Conservation (phyloP, 495 filamentous ascomycete species). For the Daldinia vernicosa region DNA sequence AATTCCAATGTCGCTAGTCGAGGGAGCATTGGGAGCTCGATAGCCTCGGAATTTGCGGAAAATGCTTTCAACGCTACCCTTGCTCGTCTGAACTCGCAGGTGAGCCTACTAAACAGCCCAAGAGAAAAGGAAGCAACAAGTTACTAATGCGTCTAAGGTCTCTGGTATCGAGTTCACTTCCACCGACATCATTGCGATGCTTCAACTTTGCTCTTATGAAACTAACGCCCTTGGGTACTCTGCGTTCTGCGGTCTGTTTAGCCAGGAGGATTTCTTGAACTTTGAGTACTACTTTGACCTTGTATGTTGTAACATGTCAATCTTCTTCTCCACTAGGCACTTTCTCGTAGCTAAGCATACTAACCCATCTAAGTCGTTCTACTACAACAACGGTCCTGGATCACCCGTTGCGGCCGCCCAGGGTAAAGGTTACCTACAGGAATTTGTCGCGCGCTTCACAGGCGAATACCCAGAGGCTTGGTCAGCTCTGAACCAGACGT, state of each 20-base stretch:
- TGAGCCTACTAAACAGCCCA: constrained; percentile 5
- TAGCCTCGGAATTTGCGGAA: constrained; percentile 35
- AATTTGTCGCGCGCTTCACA: constrained; percentile 65
- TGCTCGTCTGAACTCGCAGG: constrained; percentile 43
- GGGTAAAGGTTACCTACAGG: constrained; percentile 63
- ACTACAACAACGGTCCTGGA: constrained; percentile 49
- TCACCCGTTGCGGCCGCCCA: constrained; percentile 50
- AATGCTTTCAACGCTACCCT: constrained; percentile 42
- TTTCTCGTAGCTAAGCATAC: background rate
- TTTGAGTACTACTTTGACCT: constrained; percentile 45
- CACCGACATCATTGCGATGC: constrained; percentile 37
- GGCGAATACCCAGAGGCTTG: constrained; percentile 59
- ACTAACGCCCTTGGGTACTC: constrained; percentile 44
- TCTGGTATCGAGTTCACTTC: constrained; percentile 43
- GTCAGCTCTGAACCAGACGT: constrained; percentile 63
- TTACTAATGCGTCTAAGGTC: constrained; percentile 27
- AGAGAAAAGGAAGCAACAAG: background rate
- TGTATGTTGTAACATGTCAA: constrained; percentile 29
- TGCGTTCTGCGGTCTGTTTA: constrained; percentile 47
- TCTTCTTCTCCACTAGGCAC: background rate
- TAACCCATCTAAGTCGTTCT: constrained; percentile 42
- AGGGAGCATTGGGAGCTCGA: constrained; percentile 46
- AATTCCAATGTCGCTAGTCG: constrained; percentile 45
- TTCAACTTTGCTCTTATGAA: constrained; percentile 47
- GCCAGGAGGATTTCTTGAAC: constrained; percentile 49